Evolutionary conservation across 2,329 filamentous ascomycete species (phyloP).

Genomic region (Cryphonectria japonica): DNA sequence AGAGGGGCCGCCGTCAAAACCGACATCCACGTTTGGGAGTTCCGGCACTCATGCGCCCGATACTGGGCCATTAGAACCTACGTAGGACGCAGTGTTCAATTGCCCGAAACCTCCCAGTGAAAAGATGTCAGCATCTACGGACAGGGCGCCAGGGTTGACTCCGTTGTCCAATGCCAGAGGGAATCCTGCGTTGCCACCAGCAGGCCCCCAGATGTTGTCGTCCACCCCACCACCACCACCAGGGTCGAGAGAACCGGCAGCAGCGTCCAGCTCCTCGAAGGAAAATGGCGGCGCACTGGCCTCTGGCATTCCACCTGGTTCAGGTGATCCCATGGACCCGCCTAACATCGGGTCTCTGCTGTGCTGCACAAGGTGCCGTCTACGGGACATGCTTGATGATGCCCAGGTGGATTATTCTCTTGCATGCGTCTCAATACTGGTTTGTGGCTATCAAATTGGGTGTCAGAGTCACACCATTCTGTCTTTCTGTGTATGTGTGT

Average conservation of each 20-base stretch:
- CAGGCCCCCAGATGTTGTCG: neutral
- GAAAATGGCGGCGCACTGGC: neutral
- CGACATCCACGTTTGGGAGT: neutral
- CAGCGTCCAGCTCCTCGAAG: neutral
- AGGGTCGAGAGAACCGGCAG: neutral
- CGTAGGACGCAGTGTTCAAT: neutral
- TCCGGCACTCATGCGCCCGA: neutral
- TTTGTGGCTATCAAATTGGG: neutral
- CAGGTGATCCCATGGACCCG: conserved; percentile 1
- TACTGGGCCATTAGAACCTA: neutral
- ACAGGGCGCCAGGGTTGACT: neutral
- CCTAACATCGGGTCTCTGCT: neutral
- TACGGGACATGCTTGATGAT: neutral
- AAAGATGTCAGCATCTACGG: neutral
- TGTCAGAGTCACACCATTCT: neutral
- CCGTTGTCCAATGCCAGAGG: neutral
- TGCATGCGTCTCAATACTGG: neutral
- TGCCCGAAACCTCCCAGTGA: neutral
- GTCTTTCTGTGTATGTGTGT: no score
- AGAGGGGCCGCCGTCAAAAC: neutral
- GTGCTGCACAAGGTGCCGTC: neutral
- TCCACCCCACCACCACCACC: neutral
- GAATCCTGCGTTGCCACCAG: neutral
- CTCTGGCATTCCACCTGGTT: neutral
- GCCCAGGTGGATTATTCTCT: neutral